Conservation (phyloP, 306 rosid species). For the Carpinus viminea region DNA sequence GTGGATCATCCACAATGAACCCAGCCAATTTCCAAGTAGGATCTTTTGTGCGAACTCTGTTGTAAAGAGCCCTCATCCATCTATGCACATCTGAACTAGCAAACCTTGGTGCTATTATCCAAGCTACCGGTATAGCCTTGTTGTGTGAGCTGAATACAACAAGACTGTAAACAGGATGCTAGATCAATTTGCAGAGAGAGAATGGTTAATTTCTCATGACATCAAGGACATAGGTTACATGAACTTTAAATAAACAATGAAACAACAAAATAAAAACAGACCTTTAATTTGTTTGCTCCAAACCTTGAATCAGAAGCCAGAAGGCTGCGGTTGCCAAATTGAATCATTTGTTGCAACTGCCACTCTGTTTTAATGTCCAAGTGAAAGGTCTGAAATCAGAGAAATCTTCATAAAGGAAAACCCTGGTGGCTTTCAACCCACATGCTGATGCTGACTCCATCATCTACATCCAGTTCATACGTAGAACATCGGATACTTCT, state of each 20-base stretch:
- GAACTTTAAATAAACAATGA: constrained; percentile 14
- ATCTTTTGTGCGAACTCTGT: constrained; percentile 80
- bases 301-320: constrained; percentile 86
- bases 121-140: constrained; percentile 89
- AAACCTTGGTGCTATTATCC: constrained; percentile 77
- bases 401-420: constrained; percentile 81
- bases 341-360: constrained; percentile 95
- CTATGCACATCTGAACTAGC: constrained; percentile 62
- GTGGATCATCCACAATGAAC: constrained; percentile 85
- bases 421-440: constrained; percentile 90
- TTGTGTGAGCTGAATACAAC: constrained; percentile 87
- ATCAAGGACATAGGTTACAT: too few species aligned
- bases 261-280: constrained; percentile 27
- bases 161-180: constrained; percentile 87
- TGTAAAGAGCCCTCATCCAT: constrained; percentile 94
- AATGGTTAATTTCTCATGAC: too few species aligned
- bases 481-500: constrained; percentile 79
- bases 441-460: constrained; percentile 62
- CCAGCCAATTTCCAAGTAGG: constrained; percentile 86
- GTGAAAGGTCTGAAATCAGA: constrained; percentile 76
- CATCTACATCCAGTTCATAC: constrained; percentile 75
- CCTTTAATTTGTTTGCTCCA: constrained; percentile 88
- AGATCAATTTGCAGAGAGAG: constrained; percentile 36
- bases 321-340: constrained; percentile 75
- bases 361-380: constrained; percentile 92